Base-by-base conservation (phyloP, 345 rosid species). In the Lumnitzera racemosa region DNA sequence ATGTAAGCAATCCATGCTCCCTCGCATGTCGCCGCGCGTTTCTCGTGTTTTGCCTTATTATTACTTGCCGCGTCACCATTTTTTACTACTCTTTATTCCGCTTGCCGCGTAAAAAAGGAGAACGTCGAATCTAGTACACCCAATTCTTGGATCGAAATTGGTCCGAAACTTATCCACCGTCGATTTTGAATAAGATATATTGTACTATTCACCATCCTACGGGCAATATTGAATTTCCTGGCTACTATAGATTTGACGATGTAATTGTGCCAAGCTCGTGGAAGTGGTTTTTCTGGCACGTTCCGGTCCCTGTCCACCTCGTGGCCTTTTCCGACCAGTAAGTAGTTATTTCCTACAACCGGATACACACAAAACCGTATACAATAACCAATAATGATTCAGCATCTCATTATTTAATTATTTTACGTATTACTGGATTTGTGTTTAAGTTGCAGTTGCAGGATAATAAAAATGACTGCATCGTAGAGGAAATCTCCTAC, bases 11-110 rank as follows among this genome's bases (percentile, higher is more conserved):
- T 23, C 47, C 67, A 9, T 56, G 49, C 56, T n/a, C 47, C 7
- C 1, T 16, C 43, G 54, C 67, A 55, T 64, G 67, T 17, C 61
- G 14, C 61, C 67, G 53, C 67, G 61, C 17, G 67, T 31, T 2
- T 41, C 12, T 15, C 15, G 24, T 9, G 0, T 13, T 16, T 15
- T 12, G 15, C 8, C 60, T 53, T 46, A 3, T 20, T 13, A 12
- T 16, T 11, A 24, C 13, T 46, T 46, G 51, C 61, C 67, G 29
- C 49, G 67, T 62, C 58, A 4, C 43, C 48, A 27, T 11, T 59
- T 24, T 47, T 15, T n/a, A 12, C 2, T 24, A 7, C 43, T 25
- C 7, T 55, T 5, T 12, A 15, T 43, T 27, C 31, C 31, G 5
- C 31, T 27, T 27, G 1, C 31, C 31, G 31, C 31, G 2, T 27